Evolutionary conservation across 192 early-diverging fungal genomes (phyloP), one percentile per base, ranked within the genome.

Genomic region (Entomortierella beljakovae): DNA sequence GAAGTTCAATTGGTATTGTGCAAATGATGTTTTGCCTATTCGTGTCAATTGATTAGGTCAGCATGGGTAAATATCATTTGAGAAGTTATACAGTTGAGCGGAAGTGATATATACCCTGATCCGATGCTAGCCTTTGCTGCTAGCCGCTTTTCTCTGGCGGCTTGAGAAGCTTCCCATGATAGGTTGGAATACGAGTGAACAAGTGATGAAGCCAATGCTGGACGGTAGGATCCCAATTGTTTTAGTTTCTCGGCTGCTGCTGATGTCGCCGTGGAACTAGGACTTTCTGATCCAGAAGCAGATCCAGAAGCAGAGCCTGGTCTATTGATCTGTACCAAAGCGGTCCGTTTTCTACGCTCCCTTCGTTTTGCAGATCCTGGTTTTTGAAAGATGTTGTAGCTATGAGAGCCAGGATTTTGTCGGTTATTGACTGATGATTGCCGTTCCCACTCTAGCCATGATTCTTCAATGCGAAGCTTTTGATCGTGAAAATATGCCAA

Each of bases 361-460:
- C 75, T 50, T 34, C 75, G 32, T 22, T 70, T 79, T 23, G 31
- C 32, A 4, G 66, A 70, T 22, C 75, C 68, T 29, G 66, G 67
- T 50, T 70, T 79, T 25, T 79, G 67, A 16, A 70, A 65, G 22
- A 70, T 65, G 25, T 59, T 50, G 28, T 40, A 64, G 29, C 38
- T 6, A 40, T 58, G 38, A 25, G 29, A 57, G 18, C 61, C 56
- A 20, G 23, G 10, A 26, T 53, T 59, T 42, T 79, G 67, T 4
- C 40, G 53, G 34, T 61, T 79, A 34, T 70, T 61, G 52, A 62
- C 61, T 6, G 53, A 40, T 5, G 65, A 31, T 25, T 77, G 73
- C 9, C 66, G 66, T 15, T 68, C 68, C 75, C 75, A 79, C 46
- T 79, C 75, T 16, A 79, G 38, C 75, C 75, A 79, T 25, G 67